Conservation (phyloP, 768 basidiomycete species). For the Hypsizygus marmoreus region DNA sequence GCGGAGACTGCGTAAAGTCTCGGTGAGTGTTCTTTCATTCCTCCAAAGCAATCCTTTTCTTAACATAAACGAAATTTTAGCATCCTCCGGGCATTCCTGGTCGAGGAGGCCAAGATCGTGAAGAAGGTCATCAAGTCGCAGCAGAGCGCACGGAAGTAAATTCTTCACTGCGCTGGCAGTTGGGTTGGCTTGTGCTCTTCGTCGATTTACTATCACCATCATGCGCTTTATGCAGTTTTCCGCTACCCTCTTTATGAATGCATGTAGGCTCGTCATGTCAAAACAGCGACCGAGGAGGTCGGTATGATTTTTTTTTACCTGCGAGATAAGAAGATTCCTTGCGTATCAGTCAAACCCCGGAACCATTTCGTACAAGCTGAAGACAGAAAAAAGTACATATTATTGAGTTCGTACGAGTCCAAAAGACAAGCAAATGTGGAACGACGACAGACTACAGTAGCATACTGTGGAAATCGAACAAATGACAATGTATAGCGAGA, state of each 20-base stretch:
- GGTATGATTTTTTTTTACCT: not conserved
- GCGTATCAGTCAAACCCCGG: not conserved
- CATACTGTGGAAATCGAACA: not conserved
- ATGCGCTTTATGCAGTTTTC: constrained; percentile 19
- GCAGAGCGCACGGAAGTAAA: constrained; percentile 44
- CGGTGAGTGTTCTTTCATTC: constrained; percentile 55
- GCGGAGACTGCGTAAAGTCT: constrained; percentile 93
- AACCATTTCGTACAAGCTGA: not conserved
- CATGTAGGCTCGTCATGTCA: constrained; percentile 24
- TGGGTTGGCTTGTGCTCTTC: constrained; percentile 9
- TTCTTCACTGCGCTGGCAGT: not conserved
- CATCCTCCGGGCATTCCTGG: constrained; percentile 96
- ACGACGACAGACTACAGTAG: not conserved
- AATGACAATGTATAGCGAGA: not conserved
- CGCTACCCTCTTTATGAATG: constrained; percentile 26
- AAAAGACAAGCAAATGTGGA: not conserved
- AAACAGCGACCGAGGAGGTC: constrained; percentile 22
- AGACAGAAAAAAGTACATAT: constrained; percentile 3
- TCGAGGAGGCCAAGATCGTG: constrained; percentile 99
- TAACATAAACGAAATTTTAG: constrained; percentile 40
- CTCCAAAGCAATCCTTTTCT: not conserved
- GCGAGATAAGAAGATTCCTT: not conserved
- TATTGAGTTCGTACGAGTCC: not conserved
- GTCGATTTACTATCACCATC: constrained; percentile 13
- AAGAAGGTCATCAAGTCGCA: constrained; percentile 98